Conservation (phyloP, 768 basidiomycete genomes). For the Tephrocybe sp. region DNA sequence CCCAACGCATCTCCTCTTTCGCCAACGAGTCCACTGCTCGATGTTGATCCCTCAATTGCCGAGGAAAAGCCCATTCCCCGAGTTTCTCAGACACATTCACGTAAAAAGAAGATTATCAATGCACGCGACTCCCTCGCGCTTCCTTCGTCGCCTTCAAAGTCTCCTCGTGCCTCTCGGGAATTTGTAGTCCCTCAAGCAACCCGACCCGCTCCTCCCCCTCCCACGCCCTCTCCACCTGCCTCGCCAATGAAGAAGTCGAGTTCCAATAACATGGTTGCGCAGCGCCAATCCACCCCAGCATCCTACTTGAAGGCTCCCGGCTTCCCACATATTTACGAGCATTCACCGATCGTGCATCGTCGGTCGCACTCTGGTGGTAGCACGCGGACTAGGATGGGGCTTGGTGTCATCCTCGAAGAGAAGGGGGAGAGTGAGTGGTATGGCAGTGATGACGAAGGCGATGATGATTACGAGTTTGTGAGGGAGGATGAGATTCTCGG, state of each 20-base stretch:
- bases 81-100: background rate
- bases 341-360: conserved; percentile 8
- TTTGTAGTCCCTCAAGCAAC: background rate
- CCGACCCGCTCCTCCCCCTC: conserved; percentile 10
- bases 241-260: background rate
- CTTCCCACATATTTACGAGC: background rate
- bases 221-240: background rate
- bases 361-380: conserved; percentile 5
- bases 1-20: conserved; percentile 1
- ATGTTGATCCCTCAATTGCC: background rate
- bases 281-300: background rate
- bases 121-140: conserved; percentile 13
- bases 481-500: conserved; percentile 8
- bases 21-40: background rate
- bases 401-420: conserved; percentile 4
- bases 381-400: background rate
- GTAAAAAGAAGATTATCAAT: conserved; percentile 11
- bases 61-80: background rate
- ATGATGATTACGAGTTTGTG: background rate
- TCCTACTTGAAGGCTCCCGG: background rate
- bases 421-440: conserved; percentile 8
- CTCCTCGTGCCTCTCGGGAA: background rate
- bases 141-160: background rate
- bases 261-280: background rate
- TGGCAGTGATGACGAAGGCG: conserved; percentile 1